Evolutionary conservation across 2,329 filamentous ascomycete genomes (phyloP), one percentile per base, ranked within the genome.

Genomic region (Cercospora zeae-maydis): DNA sequence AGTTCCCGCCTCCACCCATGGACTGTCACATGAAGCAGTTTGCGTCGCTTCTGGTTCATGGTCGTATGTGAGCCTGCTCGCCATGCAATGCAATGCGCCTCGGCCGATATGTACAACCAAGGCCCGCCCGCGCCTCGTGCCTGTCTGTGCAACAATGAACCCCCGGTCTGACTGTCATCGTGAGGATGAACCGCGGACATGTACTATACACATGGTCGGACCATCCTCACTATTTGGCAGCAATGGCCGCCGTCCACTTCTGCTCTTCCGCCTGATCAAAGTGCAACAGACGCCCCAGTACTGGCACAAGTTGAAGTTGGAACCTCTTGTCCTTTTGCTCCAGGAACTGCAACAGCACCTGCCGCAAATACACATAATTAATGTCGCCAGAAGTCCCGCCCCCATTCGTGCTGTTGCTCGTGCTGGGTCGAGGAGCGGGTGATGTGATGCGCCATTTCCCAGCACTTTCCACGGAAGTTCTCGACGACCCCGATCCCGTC

Each of bases 191-290:
- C 24, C 3, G 24, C 24, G 24, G 3, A 27, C 24, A 21, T 21
- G 1, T 45, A 21, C 39, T 24, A 14, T 13, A 24, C 19, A 45
- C 39, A 8, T n/a, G 5, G 11, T 45, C 1, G 16, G 21, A 13
- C 19, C 13, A 19, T 11, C 36, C 36, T 45, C 39, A 45, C 39
- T 45, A 62, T 59, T 62, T 77, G 14, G 83, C 81, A 64, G 82
- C 81, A 54, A 96, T 87, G 2, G 89, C 92, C 16, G 87, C 84
- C 77, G 88, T 86, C 91, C 92, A 96, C 77, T 91, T 93, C 77
- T 95, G 88, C 78, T 95, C 90, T 69, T 96, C 92, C 70, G 84
- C 85, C 87, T 86, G 86, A 77, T 92, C 88, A 78, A 93, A 92
- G 74, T 86, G 85, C 72, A 95, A 78, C 73, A 93, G 78, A 82